Conservation (phyloP, 192 early-diverging fungal genomes). For the Linnemannia exigua region DNA sequence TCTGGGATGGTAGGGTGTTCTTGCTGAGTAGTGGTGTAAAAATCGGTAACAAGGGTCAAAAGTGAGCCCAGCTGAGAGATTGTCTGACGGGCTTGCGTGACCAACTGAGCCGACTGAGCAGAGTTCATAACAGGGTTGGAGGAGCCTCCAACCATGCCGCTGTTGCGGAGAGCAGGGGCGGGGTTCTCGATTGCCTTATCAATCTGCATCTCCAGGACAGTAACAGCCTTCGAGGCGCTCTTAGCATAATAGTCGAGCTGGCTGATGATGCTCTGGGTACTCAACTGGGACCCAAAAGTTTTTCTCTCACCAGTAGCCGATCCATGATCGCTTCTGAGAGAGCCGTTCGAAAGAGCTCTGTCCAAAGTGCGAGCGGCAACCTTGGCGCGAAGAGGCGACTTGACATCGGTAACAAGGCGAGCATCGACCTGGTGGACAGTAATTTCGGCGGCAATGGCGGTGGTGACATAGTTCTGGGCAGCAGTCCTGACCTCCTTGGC, state of each 20-base stretch:
- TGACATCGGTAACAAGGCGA: conserved; percentile 45
- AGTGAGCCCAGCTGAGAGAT: conserved; percentile 59
- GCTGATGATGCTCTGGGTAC: conserved; percentile 43
- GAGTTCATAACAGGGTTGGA: conserved; percentile 50
- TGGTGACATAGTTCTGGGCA: conserved; percentile 76
- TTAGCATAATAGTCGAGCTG: conserved; percentile 58
- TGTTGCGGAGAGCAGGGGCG: conserved; percentile 14
- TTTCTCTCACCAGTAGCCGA: conserved; percentile 22
- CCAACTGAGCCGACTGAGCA: conserved; percentile 58
- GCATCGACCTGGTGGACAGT: conserved; percentile 53
- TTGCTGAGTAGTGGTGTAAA: conserved; percentile 24
- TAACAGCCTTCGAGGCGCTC: conserved; percentile 53
- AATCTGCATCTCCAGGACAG: conserved; percentile 49
- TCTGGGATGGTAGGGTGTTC: conserved; percentile 32
- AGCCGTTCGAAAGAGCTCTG: conserved; percentile 48
- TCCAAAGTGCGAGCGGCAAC: conserved; percentile 36
- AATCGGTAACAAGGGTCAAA: conserved; percentile 57
- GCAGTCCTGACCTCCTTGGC: conserved; percentile 80
- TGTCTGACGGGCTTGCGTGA: conserved; percentile 55
- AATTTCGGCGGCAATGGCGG: conserved; percentile 43
- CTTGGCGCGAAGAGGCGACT: conserved; percentile 48
- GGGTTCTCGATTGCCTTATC: conserved; percentile 50
- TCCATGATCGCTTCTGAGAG: conserved; percentile 27
- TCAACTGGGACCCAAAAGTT: conserved; percentile 46
- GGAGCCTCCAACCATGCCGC: conserved; percentile 14